Percentiles rank a stretch among this genome's conserved stretches.
Evolutionary conservation across 140 eudicot species (phyloP).

Genomic region (Anethum foeniculum): DNA sequence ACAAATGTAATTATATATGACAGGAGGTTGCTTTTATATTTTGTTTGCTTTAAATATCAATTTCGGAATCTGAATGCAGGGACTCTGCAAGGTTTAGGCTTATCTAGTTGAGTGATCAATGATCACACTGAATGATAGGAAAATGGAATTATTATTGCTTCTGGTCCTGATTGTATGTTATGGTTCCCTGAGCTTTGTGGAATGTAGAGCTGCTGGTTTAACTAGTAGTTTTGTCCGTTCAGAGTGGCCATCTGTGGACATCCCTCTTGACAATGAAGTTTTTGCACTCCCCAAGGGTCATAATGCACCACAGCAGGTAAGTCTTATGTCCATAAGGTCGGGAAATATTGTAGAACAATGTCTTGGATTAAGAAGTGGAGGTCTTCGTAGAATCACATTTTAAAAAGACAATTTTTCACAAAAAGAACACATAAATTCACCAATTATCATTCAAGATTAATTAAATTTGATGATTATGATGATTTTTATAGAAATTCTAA

Average conservation of each 20-base stretch:
- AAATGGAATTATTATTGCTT: slow-evolving; percentile 28
- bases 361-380: neutral
- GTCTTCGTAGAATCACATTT: neutral
- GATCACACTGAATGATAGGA: slow-evolving; percentile 20
- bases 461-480: neutral
- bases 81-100: slow-evolving; percentile 7
- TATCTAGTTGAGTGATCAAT: slow-evolving; percentile 19
- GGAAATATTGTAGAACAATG: neutral
- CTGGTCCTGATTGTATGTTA: slow-evolving; percentile 29
- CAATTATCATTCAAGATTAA: neutral
- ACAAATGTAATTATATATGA: no score
- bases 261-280: slow-evolving; percentile 77
- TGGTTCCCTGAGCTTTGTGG: slow-evolving; percentile 32
- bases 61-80: neutral
- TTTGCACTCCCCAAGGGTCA: slow-evolving; percentile 69
- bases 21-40: no score
- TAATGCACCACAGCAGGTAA: slow-evolving; percentile 89
- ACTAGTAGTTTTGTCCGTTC: slow-evolving; percentile 75
- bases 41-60: neutral
- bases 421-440: neutral
- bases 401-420: neutral
- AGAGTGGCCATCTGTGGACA: slow-evolving; percentile 78
- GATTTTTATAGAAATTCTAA: neutral
- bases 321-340: slow-evolving; percentile 1
- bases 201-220: slow-evolving; percentile 48